These are phyloP conservation scores for Populus nigra DNA, from an alignment of 345 rosid genomes.

Conservation along the genomic window DNA sequence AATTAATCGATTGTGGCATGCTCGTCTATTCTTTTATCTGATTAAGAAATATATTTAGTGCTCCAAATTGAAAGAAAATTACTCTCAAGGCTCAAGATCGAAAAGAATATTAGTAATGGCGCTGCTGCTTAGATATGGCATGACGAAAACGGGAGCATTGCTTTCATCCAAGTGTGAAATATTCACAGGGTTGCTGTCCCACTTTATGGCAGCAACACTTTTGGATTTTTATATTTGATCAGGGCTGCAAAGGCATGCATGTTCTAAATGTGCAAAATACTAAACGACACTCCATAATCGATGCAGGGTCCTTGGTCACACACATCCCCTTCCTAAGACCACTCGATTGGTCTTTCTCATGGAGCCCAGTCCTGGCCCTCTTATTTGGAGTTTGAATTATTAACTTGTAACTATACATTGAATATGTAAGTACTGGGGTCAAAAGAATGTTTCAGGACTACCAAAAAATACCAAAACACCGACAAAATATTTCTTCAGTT, in stretches of 20 bases:
- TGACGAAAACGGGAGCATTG: too few relatives aligned
- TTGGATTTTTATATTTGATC: background rate
- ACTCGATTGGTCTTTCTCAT: too few relatives aligned
- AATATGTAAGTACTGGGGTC: background rate
- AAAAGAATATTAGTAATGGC: background rate
- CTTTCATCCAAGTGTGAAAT: background rate
- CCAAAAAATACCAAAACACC: too few relatives aligned
- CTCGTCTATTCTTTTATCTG: background rate
- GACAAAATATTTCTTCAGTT: too few relatives aligned
- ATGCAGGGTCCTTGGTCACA: background rate
- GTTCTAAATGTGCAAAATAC: background rate
- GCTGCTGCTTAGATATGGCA: background rate
- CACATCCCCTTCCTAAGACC: background rate
- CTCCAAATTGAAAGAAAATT: background rate
- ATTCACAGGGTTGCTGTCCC: background rate
- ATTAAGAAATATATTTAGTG: background rate
- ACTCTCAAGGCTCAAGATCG: background rate
- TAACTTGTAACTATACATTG: background rate
- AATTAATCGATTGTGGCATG: background rate
- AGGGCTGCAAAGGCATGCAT: background rate
- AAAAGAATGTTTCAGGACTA: constrained; percentile 12
- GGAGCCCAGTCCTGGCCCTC: background rate
- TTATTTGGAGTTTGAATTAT: background rate
- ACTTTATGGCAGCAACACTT: background rate
- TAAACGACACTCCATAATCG: background rate